Evolutionary conservation across 202 grass and related monocot genomes (phyloP).

Genomic region (Alloteropsis angusta): DNA sequence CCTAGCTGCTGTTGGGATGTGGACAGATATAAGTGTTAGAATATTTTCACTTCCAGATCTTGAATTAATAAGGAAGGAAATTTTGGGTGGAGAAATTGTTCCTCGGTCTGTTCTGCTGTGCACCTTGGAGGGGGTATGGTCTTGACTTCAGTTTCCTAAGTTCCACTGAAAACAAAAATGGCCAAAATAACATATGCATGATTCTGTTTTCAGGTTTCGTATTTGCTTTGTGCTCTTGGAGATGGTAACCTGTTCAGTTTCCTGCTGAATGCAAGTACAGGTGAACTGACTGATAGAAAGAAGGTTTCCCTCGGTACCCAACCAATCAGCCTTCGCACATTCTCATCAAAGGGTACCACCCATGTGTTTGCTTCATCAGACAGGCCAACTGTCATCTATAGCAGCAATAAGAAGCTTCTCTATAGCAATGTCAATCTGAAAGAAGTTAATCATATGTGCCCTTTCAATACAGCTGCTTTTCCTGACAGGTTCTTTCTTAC

Average conservation of each 20-base stretch:
- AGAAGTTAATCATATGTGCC: constrained; percentile 96
- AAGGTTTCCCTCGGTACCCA: constrained; percentile 94
- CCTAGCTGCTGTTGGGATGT: constrained; percentile 90
- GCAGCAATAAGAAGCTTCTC: constrained; percentile 96
- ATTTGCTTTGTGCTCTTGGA: constrained; percentile 95
- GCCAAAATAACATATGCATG: constrained; percentile 5
- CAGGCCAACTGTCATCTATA: constrained; percentile 96
- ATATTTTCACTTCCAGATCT: constrained; percentile 87
- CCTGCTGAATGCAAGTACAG: constrained; percentile 55
- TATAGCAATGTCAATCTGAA: constrained; percentile 99
- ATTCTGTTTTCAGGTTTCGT: constrained; percentile 56
- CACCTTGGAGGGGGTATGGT: constrained; percentile 86
- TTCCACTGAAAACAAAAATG: not conserved
- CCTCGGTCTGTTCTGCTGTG: constrained; percentile 92
- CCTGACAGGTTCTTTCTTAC: constrained; percentile 66
- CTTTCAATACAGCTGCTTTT: constrained; percentile 94
- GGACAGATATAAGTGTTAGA: constrained; percentile 98
- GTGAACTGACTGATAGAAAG: constrained; percentile 74
- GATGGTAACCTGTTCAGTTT: constrained; percentile 93
- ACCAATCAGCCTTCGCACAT: constrained; percentile 85
- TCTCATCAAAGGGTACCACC: constrained; percentile 74
- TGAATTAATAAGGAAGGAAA: constrained; percentile 74
- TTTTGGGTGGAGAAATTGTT: constrained; percentile 86
- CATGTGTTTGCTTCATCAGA: constrained; percentile 95
- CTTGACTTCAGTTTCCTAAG: constrained; percentile 5